phyloP scores from a whole-genome alignment of 768 basidiomycete genomes.

The Amylocystis lapponica region DNA sequence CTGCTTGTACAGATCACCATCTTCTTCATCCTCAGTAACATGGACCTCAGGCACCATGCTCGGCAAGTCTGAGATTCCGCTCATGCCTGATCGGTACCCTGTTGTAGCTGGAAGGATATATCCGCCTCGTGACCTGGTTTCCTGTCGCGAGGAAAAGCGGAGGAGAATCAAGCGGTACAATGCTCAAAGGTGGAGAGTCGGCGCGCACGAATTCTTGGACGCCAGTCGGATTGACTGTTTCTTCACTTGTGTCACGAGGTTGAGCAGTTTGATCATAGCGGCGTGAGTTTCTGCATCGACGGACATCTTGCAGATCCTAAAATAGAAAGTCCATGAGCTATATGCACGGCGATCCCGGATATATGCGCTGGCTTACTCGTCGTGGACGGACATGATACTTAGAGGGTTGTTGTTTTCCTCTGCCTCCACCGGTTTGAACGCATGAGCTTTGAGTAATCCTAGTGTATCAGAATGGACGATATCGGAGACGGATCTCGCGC shows the following conservation, averaged over 20 bases:
- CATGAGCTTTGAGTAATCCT: slow-evolving; percentile 23
- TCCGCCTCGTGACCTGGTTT: slow-evolving; percentile 9
- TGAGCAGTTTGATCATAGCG: too few relatives aligned
- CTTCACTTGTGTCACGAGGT: neutral
- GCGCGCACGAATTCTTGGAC: slow-evolving; percentile 26
- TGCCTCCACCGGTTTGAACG: too few relatives aligned
- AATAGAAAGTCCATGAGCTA: too few relatives aligned
- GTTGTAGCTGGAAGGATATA: neutral
- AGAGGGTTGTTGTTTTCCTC: too few relatives aligned
- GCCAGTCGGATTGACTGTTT: neutral
- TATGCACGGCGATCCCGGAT: too few relatives aligned
- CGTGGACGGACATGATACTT: too few relatives aligned
- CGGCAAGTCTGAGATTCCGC: slow-evolving; percentile 22
- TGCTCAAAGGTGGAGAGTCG: slow-evolving; percentile 22
- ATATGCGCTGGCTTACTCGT: too few relatives aligned
- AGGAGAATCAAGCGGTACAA: slow-evolving; percentile 28
- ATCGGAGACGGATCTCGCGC: slow-evolving; percentile 27
- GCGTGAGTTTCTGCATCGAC: too few relatives aligned
- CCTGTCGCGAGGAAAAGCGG: slow-evolving; percentile 39
- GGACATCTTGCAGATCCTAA: too few relatives aligned
- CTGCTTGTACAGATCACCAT: slow-evolving; percentile 38
- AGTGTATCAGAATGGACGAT: slow-evolving; percentile 16
- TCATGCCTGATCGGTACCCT: slow-evolving; percentile 5
- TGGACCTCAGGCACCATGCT: slow-evolving; percentile 17
- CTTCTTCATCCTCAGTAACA: slow-evolving; percentile 32